Conservation (phyloP, 2,329 filamentous ascomycete species). For the Curvularia sp. region DNA sequence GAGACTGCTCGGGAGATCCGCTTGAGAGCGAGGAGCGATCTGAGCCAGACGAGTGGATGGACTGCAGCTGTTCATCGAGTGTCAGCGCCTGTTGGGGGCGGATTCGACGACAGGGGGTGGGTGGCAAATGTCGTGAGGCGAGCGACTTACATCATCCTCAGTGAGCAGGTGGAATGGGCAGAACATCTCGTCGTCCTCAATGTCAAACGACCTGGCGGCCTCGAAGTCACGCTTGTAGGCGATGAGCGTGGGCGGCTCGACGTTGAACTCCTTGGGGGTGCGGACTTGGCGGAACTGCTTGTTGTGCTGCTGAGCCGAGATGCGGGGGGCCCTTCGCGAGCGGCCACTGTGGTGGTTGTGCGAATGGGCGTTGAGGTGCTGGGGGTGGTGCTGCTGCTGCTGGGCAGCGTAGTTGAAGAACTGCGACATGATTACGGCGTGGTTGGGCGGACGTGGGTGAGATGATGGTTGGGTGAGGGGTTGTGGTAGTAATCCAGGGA, state of each 20-base stretch:
- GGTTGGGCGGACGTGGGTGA: slow-evolving; percentile 23
- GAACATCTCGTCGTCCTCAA: slow-evolving; percentile 96
- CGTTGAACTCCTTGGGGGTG: slow-evolving; percentile 80
- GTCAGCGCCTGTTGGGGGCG: slow-evolving; percentile 42
- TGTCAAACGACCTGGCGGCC: slow-evolving; percentile 88
- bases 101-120: slow-evolving; percentile 32
- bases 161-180: slow-evolving; percentile 86
- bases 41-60: slow-evolving; percentile 86
- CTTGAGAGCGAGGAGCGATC: slow-evolving; percentile 95
- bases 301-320: slow-evolving; percentile 83
- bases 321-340: slow-evolving; percentile 81
- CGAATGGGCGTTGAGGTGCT: slow-evolving; percentile 62
- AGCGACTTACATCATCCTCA: slow-evolving; percentile 79
- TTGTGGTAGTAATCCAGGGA: slow-evolving; percentile 22
- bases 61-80: slow-evolving; percentile 71
- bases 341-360: slow-evolving; percentile 85
- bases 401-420: slow-evolving; percentile 59
- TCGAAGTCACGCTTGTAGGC: slow-evolving; percentile 89
- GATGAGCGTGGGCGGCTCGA: slow-evolving; percentile 76
- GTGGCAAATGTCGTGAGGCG: slow-evolving; percentile 34
- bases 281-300: slow-evolving; percentile 86
- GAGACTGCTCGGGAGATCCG: slow-evolving; percentile 90
- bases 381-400: slow-evolving; percentile 55
- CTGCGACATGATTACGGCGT: slow-evolving; percentile 53
- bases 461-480: slow-evolving; percentile 30